These are phyloP conservation scores for Tilletia indica DNA, from an alignment of 1,284 basidiomycete genomes.

Conservation along the genomic window DNA sequence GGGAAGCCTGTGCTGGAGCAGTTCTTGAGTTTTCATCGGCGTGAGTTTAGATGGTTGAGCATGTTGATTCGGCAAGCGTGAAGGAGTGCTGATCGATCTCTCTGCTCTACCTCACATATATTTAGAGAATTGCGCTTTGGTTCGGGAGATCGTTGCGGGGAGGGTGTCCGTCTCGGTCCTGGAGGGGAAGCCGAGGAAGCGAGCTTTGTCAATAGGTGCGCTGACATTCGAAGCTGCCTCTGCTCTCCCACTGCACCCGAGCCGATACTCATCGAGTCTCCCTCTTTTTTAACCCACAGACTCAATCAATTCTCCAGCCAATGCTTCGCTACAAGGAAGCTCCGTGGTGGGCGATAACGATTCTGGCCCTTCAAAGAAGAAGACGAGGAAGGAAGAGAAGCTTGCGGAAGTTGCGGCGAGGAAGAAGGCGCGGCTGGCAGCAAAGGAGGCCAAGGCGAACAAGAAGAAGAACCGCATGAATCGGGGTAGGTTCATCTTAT, in stretches of 20 bases:
- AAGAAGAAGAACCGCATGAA: constrained; percentile 38
- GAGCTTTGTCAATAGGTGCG: constrained; percentile 1
- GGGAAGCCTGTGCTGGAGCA: constrained; percentile 40
- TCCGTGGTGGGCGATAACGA: neutral
- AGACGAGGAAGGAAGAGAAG: constrained; percentile 22
- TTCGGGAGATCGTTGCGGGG: constrained; percentile 9
- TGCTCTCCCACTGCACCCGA: neutral
- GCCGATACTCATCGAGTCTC: neutral
- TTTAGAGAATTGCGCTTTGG: constrained; percentile 14
- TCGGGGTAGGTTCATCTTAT: constrained; percentile 24
- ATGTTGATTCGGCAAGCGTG: neutral
- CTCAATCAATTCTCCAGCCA: neutral
- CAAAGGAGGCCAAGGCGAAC: constrained; percentile 22
- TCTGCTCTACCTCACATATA: neutral
- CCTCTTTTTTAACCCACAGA: neutral
- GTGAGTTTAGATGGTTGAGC: constrained; percentile 20
- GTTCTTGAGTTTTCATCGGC: constrained; percentile 38
- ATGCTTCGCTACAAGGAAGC: constrained; percentile 25
- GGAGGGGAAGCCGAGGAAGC: constrained; percentile 11
- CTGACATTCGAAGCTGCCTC: neutral
- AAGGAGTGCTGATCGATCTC: constrained; percentile 4
- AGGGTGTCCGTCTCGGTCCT: constrained; percentile 11
- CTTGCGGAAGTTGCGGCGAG: constrained; percentile 8
- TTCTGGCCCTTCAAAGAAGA: constrained; percentile 15
- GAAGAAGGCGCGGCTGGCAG: neutral